Percentiles rank a stretch among this genome's conserved stretches.
Conservation (phyloP, 495 filamentous ascomycete species). For the Neurospora hispaniola region DNA sequence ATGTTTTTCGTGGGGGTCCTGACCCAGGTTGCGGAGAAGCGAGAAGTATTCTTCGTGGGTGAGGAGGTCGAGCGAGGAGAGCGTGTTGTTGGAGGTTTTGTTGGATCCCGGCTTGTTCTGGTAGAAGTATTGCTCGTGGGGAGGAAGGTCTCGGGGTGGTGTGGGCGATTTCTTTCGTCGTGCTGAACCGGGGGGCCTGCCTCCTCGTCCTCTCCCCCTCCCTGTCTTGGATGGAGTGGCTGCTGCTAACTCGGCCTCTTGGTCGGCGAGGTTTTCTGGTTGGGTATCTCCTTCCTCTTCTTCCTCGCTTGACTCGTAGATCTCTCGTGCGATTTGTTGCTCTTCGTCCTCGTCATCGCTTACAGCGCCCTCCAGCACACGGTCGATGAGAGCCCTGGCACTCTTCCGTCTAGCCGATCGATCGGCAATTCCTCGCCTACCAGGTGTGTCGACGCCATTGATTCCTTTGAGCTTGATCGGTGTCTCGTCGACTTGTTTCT, state of each 20-base stretch:
- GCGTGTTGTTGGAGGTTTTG: slow-evolving; percentile 79
- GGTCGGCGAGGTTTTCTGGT: slow-evolving; percentile 27
- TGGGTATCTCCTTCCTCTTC: slow-evolving; percentile 29
- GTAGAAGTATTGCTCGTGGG: slow-evolving; percentile 88
- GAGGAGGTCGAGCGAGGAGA: slow-evolving; percentile 64
- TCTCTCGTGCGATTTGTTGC: slow-evolving; percentile 60
- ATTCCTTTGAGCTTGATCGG: slow-evolving; percentile 23
- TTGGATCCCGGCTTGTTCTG: slow-evolving; percentile 72
- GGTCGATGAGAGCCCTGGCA: slow-evolving; percentile 60
- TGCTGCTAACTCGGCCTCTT: slow-evolving; percentile 1
- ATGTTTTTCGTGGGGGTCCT: slow-evolving; percentile 64
- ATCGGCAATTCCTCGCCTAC: slow-evolving; percentile 57
- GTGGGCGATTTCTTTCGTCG: slow-evolving; percentile 64
- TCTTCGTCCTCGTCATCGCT: slow-evolving; percentile 70
- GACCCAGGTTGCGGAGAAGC: slow-evolving; percentile 35
- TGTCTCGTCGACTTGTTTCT: slow-evolving; percentile 23
- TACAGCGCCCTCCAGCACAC: slow-evolving; percentile 46
- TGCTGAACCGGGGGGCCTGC: slow-evolving; percentile 14
- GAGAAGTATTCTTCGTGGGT: slow-evolving; percentile 88
- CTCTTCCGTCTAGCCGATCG: slow-evolving; percentile 82
- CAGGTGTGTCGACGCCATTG: slow-evolving; percentile 38
- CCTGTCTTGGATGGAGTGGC: slow-evolving; percentile 21
- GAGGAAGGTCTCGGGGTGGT: slow-evolving; percentile 65
- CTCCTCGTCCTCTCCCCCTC: slow-evolving; percentile 18
- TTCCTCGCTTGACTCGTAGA: slow-evolving; percentile 46